Evolutionary conservation across 1,284 basidiomycete species (phyloP).

Genomic region (Ceratobasidium sp.): DNA sequence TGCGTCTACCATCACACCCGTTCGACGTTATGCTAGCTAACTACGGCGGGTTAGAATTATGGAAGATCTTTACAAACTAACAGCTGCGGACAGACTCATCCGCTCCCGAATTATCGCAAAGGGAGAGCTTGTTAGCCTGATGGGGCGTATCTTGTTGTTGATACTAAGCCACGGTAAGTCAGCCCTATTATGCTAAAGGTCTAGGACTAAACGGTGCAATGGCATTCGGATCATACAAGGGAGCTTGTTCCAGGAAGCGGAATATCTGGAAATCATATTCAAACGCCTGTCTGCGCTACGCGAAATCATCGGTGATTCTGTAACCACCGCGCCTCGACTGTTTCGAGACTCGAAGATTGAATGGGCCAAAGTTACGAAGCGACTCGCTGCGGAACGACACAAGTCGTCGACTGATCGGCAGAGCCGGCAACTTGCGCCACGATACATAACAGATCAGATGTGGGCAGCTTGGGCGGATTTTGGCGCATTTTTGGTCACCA

Average conservation of each 20-base stretch:
- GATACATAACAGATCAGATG: neutral
- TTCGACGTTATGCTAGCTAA: too few relatives aligned
- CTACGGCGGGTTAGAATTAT: neutral
- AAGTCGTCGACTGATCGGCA: neutral
- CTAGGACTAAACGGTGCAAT: neutral
- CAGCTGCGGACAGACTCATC: neutral
- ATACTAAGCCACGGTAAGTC: too few relatives aligned
- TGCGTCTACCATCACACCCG: too few relatives aligned
- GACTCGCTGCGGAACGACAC: neutral
- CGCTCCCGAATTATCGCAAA: slow-evolving; percentile 66
- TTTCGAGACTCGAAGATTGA: neutral
- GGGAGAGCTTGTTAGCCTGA: slow-evolving; percentile 83
- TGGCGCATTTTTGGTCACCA: neutral
- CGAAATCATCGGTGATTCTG: neutral
- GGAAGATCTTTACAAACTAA: neutral
- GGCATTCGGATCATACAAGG: neutral
- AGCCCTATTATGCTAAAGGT: neutral
- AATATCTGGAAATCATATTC: neutral
- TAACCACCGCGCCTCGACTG: neutral
- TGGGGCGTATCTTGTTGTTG: neutral
- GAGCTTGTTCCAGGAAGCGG: neutral
- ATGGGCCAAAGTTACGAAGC: neutral
- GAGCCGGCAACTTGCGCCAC: too few relatives aligned
- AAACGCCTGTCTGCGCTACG: neutral
- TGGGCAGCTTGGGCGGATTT: neutral